Conservation (phyloP, 23 red algal species). For the Gracilaria gracilis region DNA sequence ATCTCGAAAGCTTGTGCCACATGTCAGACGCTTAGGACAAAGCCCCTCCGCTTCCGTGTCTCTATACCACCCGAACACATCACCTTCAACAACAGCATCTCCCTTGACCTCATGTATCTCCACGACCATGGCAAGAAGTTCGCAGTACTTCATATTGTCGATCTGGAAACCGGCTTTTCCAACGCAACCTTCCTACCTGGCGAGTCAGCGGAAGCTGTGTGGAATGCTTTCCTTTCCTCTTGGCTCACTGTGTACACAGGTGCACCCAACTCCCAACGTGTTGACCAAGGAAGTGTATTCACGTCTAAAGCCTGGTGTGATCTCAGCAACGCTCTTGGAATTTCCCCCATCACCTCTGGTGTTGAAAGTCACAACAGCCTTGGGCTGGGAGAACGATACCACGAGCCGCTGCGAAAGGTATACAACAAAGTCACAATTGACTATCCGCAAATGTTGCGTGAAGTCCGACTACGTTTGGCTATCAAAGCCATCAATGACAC, state of each 20-base stretch:
- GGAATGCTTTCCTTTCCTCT: slow-evolving; percentile 33
- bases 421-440: background rate
- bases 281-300: slow-evolving; percentile 16
- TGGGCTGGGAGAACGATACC: background rate
- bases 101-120: background rate
- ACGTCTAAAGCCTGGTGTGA: background rate
- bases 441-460: background rate
- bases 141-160: slow-evolving; percentile 10
- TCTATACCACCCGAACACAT: background rate
- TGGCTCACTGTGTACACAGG: slow-evolving; percentile 35
- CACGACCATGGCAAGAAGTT: background rate
- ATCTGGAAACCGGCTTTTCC: slow-evolving; percentile 23
- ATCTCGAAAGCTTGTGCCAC: background rate
- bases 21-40: background rate
- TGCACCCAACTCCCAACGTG: background rate
- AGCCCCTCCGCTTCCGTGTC: background rate
- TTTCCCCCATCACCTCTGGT: background rate
- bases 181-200: slow-evolving; percentile 11
- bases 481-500: slow-evolving; percentile 11
- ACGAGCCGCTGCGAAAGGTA: background rate
- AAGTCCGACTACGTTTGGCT: background rate
- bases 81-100: background rate
- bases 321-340: background rate
- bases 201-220: slow-evolving; percentile 18
- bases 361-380: background rate